Percentiles rank a stretch among this genome's conserved stretches.
These are phyloP conservation scores for Lactifluus hygrophoroides DNA, from an alignment of 768 basidiomycete genomes.

Conservation along the genomic window DNA sequence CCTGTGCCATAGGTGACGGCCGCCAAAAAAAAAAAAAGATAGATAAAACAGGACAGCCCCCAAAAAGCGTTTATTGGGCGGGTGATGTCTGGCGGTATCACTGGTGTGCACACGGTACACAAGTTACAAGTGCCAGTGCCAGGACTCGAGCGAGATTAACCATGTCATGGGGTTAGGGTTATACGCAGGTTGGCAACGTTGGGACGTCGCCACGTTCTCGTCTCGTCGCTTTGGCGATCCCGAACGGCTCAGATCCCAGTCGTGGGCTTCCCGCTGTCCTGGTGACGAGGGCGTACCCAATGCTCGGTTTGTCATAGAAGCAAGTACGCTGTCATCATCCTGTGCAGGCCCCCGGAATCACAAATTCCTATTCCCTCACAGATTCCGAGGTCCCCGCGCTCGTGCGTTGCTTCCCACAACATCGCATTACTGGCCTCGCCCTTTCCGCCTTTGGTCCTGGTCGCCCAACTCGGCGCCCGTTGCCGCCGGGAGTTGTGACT, in stretches of 20 bases:
- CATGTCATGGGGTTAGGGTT: neutral
- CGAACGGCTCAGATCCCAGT: constrained; percentile 4
- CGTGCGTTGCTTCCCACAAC: neutral
- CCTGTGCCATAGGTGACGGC: neutral
- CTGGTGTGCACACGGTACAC: too few species aligned
- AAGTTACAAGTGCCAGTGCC: too few species aligned
- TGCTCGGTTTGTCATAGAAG: constrained; percentile 4
- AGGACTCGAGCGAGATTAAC: neutral
- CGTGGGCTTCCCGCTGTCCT: constrained; percentile 8
- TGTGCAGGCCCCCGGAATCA: neutral
- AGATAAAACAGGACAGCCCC: neutral
- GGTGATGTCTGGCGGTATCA: neutral
- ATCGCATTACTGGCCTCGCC: neutral
- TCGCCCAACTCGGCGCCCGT: neutral
- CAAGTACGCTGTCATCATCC: neutral
- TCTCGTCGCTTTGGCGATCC: constrained; percentile 15
- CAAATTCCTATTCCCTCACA: neutral
- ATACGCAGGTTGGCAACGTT: too few species aligned
- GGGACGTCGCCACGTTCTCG: constrained; percentile 8
- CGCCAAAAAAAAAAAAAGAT: neutral
- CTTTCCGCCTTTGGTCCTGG: neutral
- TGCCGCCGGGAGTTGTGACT: neutral
- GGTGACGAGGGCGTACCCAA: constrained; percentile 8
- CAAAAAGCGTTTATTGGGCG: constrained; percentile 2
- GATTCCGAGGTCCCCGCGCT: constrained; percentile 10